Evolutionary conservation across 495 filamentous ascomycete genomes (phyloP).

Genomic region (Podospora bellae-mahoneyi): DNA sequence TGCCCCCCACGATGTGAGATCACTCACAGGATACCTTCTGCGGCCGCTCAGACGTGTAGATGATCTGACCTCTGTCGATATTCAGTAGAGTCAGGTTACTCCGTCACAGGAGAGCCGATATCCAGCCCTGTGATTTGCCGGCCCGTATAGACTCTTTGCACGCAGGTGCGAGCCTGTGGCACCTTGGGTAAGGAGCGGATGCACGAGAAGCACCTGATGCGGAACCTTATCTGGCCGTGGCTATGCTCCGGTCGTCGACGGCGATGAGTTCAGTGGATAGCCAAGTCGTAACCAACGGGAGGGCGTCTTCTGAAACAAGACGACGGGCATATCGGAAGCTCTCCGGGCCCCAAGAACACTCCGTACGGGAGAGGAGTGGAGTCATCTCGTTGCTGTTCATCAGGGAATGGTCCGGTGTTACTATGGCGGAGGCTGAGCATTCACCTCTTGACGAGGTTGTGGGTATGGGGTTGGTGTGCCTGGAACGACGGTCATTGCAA

Average conservation of each 20-base stretch:
- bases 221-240: neutral
- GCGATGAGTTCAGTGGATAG: neutral
- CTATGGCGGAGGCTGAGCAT: neutral
- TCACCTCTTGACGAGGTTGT: neutral
- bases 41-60: neutral
- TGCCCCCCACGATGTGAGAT: neutral
- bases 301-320: neutral
- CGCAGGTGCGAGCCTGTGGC: neutral
- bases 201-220: neutral
- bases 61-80: neutral
- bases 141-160: neutral
- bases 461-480: neutral
- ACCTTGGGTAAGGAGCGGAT: neutral
- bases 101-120: neutral
- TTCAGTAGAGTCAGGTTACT: neutral
- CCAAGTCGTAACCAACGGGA: neutral
- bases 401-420: neutral
- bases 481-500: neutral
- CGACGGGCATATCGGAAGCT: neutral
- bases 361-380: neutral
- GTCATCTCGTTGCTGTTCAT: neutral
- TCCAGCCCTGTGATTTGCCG: neutral
- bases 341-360: neutral
- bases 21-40: neutral
- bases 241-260: neutral